These are phyloP conservation scores for Sporopachydermia cereana DNA, from an alignment of 1,139 yeast genomes.

Conservation along the genomic window DNA sequence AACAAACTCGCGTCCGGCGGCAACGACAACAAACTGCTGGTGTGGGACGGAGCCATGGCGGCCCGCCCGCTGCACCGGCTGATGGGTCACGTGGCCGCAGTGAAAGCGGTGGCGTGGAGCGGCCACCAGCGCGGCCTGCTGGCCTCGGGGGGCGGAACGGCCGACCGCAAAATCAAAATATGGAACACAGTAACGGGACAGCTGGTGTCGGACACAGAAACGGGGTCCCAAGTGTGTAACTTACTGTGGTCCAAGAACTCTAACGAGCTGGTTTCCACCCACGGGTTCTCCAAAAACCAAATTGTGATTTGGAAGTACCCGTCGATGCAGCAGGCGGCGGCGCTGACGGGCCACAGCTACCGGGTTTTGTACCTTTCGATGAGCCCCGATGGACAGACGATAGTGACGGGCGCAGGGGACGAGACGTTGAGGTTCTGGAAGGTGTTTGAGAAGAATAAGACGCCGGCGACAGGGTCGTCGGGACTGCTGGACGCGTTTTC, in stretches of 20 bases:
- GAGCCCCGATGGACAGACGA: conserved; percentile 95
- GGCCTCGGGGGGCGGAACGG: conserved; percentile 97
- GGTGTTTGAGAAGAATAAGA: conserved; percentile 67
- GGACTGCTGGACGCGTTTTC: conserved; percentile 68
- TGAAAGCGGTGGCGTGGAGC: conserved; percentile 94
- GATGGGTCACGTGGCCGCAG: conserved; percentile 86
- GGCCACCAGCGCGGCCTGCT: conserved; percentile 91
- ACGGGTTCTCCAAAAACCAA: conserved; percentile 87
- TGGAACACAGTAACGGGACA: conserved; percentile 87
- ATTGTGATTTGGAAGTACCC: conserved; percentile 93
- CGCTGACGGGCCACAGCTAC: conserved; percentile 87
- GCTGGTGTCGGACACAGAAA: conserved; percentile 66
- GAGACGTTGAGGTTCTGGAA: conserved; percentile 94
- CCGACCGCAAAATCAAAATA: conserved; percentile 78
- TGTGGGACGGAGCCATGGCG: conserved; percentile 76
- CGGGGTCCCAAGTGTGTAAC: conserved; percentile 95
- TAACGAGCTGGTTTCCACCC: conserved; percentile 87
- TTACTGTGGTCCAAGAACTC: conserved; percentile 88
- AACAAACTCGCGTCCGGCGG: conserved; percentile 62
- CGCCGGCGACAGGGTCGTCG: conserved; percentile 35
- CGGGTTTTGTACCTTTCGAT: conserved; percentile 81
- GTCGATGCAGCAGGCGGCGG: conserved; percentile 85
- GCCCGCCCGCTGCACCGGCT: conserved; percentile 59
- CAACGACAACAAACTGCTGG: conserved; percentile 72
- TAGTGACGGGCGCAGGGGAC: conserved; percentile 99